Evolutionary conservation across 2,329 filamentous ascomycete species (phyloP).

Genomic region (Endocalyx cinctus): DNA sequence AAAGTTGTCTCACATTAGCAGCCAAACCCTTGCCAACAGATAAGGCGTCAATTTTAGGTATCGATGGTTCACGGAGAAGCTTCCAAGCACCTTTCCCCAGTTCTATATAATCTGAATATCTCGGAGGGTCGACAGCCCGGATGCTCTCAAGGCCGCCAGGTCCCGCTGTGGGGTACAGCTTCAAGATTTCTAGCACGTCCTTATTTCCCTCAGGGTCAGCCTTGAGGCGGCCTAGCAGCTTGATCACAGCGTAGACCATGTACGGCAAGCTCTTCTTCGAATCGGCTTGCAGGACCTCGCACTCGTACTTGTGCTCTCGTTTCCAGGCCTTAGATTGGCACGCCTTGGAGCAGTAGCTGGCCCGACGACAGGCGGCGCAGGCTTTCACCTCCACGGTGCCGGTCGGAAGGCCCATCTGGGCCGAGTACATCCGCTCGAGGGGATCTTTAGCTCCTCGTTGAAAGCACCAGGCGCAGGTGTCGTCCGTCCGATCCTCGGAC

Average conservation of each 20-base stretch:
- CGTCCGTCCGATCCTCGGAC: constrained; percentile 15
- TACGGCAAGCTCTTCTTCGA: constrained; percentile 15
- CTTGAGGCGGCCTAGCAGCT: constrained; percentile 21
- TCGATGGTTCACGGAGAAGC: no score
- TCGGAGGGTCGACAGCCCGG: constrained; percentile 12
- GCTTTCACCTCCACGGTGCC: constrained; percentile 18
- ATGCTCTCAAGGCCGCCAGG: constrained; percentile 11
- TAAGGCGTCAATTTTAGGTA: no score
- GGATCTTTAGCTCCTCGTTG: constrained; percentile 19
- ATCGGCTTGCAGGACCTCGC: constrained; percentile 19
- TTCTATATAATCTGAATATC: constrained; percentile 15
- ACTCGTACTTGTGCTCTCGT: constrained; percentile 24
- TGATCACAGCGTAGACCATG: constrained; percentile 18
- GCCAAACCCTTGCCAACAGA: no score
- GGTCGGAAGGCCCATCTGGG: constrained; percentile 20
- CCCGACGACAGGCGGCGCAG: constrained; percentile 19
- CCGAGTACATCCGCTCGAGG: constrained; percentile 10
- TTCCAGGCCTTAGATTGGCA: constrained; percentile 26
- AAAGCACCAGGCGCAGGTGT: constrained; percentile 25
- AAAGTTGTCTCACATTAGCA: no score
- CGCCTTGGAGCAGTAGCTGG: constrained; percentile 23
- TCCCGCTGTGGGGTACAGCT: constrained; percentile 14
- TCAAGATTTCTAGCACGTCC: constrained; percentile 12
- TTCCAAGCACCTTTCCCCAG: constrained; percentile 9
- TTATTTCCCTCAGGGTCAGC: constrained; percentile 10